A percentile compares a stretch with the other conserved stretches of the same genome.
Conservation (phyloP, 805 yeast genomes). For the Sungouiella thailandica region DNA sequence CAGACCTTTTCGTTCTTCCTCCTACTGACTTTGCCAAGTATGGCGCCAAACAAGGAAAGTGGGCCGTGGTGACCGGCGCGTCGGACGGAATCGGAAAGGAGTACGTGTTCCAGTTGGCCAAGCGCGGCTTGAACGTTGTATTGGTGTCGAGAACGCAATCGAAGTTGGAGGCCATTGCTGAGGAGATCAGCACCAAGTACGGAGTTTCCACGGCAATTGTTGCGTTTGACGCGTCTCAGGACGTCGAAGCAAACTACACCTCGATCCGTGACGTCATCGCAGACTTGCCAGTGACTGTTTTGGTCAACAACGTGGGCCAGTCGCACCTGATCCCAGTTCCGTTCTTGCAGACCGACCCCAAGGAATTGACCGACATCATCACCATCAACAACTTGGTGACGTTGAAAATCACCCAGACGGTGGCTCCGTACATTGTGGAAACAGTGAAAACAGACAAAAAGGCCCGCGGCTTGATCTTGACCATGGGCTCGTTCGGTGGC, state of each 20-base stretch:
- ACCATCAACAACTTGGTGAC: constrained; percentile 85
- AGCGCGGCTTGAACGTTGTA: constrained; percentile 75
- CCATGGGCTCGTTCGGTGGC: constrained; percentile 98
- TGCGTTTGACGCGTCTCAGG: constrained; percentile 75
- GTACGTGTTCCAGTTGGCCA: constrained; percentile 80
- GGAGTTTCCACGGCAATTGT: constrained; percentile 58
- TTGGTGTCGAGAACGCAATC: constrained; percentile 80
- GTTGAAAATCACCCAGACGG: constrained; percentile 73
- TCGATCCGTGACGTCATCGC: constrained; percentile 43
- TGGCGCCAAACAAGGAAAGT: constrained; percentile 67
- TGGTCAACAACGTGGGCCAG: constrained; percentile 91
- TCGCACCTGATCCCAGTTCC: constrained; percentile 95
- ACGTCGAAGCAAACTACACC: constrained; percentile 52
- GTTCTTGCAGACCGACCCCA: constrained; percentile 69
- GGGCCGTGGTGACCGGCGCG: constrained; percentile 98
- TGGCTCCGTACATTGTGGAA: constrained; percentile 62
- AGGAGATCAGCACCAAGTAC: constrained; percentile 56
- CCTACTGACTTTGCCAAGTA: constrained; percentile 56
- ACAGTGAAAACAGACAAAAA: constrained; percentile 40
- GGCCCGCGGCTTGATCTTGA: constrained; percentile 71
- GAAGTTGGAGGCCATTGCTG: constrained; percentile 63
- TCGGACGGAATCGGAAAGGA: constrained; percentile 98
- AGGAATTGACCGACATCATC: constrained; percentile 75
- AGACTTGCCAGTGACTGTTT: constrained; percentile 60
- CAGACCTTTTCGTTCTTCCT: constrained; percentile 63